Percentiles rank a stretch among this genome's conserved stretches.
phyloP scores from a whole-genome alignment of 2,329 filamentous ascomycete genomes.

The Cercospora sp. region DNA sequence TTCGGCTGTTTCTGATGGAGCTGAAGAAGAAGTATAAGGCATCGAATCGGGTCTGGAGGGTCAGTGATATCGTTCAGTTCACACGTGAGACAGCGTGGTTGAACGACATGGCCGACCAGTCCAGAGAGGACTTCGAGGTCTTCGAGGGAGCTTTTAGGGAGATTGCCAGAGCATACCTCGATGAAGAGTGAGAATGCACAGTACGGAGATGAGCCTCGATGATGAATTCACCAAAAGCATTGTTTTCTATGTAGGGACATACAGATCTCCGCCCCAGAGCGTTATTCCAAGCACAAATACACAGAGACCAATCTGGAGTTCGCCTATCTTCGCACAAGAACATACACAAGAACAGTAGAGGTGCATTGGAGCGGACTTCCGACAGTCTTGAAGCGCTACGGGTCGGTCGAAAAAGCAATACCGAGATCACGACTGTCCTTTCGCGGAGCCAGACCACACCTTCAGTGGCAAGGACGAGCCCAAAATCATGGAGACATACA shows the following conservation, averaged over 20 bases:
- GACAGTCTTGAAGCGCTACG: background rate
- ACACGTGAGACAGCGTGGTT: background rate
- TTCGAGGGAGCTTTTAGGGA: background rate
- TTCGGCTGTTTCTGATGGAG: background rate
- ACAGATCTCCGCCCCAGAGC: background rate
- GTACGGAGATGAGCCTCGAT: background rate
- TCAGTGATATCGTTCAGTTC: slow-evolving; percentile 6
- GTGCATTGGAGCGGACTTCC: no score
- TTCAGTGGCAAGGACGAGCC: background rate
- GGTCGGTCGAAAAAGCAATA: background rate
- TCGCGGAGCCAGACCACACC: background rate
- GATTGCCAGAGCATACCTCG: background rate
- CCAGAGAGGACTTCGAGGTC: background rate
- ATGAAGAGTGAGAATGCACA: background rate
- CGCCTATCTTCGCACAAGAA: no score
- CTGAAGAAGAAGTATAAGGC: slow-evolving; percentile 9
- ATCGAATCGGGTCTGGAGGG: slow-evolving; percentile 3
- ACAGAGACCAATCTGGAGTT: background rate
- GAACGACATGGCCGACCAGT: background rate
- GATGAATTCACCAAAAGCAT: background rate
- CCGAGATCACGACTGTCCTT: background rate
- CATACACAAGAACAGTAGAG: no score
- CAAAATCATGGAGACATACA: no score
- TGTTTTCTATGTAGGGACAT: background rate
- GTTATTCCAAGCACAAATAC: background rate